A percentile compares a stretch with the other conserved stretches of the same genome.
Conservation (phyloP, 2,329 filamentous ascomycete genomes). For the Byssothecium circinans region DNA sequence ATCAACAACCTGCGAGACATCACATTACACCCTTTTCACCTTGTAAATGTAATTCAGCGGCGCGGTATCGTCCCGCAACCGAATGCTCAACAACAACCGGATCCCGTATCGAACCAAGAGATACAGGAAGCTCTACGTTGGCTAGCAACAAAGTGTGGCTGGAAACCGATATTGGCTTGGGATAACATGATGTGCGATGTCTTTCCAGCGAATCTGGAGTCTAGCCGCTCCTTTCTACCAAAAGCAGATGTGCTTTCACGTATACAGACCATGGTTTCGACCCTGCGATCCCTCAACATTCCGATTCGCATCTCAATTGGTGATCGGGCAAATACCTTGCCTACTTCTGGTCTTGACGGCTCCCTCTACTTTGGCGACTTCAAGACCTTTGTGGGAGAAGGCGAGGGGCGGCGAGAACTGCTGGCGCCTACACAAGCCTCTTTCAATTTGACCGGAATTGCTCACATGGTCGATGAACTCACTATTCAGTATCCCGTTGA, state of each 20-base stretch:
- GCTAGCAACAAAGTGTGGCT: constrained; percentile 35
- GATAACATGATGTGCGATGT: constrained; percentile 42
- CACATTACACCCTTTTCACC: constrained; percentile 37
- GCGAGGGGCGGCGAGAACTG: constrained; percentile 25
- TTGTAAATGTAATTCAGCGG: constrained; percentile 38
- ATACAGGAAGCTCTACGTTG: constrained; percentile 38
- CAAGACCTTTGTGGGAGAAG: constrained; percentile 34
- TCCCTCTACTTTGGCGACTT: constrained; percentile 41
- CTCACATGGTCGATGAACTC: constrained; percentile 40
- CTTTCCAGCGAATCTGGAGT: constrained; percentile 39
- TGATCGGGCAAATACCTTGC: constrained; percentile 28
- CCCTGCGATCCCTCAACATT: constrained; percentile 30
- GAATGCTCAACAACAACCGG: constrained; percentile 16
- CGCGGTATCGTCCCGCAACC: constrained; percentile 17
- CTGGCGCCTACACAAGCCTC: constrained; percentile 36
- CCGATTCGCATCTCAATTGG: constrained; percentile 41
- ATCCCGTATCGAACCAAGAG: constrained; percentile 32
- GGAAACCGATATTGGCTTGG: constrained; percentile 40
- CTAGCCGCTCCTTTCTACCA: constrained; percentile 28
- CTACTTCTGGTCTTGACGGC: constrained; percentile 34
- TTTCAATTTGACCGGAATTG: constrained; percentile 36
- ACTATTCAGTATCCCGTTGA: constrained; percentile 39
- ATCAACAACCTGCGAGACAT: constrained; percentile 31
- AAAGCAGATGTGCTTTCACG: constrained; percentile 35
- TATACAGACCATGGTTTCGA: constrained; percentile 35